These are phyloP conservation scores for Penicillium soppii DNA, from an alignment of 495 filamentous ascomycete species.

Conservation along the genomic window DNA sequence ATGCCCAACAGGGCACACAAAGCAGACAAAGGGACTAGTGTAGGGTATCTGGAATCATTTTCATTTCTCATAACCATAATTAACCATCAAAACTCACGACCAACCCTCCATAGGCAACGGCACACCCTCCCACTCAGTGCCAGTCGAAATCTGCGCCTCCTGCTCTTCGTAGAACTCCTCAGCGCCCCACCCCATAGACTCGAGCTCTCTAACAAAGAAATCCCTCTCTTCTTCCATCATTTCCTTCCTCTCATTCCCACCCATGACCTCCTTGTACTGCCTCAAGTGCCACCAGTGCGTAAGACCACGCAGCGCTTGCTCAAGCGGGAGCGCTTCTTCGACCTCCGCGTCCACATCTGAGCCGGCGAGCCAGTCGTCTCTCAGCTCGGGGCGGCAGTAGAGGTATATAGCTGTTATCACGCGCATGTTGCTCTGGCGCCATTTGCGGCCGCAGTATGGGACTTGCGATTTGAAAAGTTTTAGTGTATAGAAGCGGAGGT, in stretches of 20 bases:
- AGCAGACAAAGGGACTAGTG: too few relatives aligned
- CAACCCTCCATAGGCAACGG: constrained; percentile 46
- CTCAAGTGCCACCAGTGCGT: constrained; percentile 92
- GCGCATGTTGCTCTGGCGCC: constrained; percentile 97
- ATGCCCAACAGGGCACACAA: too few relatives aligned
- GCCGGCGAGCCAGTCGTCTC: constrained; percentile 94
- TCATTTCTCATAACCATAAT: constrained; percentile 5
- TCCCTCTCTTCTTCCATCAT: constrained; percentile 77
- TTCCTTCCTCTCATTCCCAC: constrained; percentile 53
- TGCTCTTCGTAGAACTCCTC: constrained; percentile 16
- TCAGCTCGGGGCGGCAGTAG: constrained; percentile 85
- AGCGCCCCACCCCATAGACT: constrained; percentile 69
- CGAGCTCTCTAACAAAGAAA: constrained; percentile 87
- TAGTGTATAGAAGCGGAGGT: constrained; percentile 88
- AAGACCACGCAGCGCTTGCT: constrained; percentile 81
- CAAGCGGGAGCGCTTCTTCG: constrained; percentile 84
- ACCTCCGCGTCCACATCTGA: constrained; percentile 89
- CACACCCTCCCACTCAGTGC: constrained; percentile 46
- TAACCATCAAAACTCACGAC: too few relatives aligned
- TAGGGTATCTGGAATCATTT: neutral
- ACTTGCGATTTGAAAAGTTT: constrained; percentile 99
- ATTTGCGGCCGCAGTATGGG: constrained; percentile 96
- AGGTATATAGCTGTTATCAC: constrained; percentile 97
- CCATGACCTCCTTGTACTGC: constrained; percentile 78
- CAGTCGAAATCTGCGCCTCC: constrained; percentile 27